Evolutionary conservation across 1,139 yeast species (phyloP).

Genomic region (Eremothecium coryli): DNA sequence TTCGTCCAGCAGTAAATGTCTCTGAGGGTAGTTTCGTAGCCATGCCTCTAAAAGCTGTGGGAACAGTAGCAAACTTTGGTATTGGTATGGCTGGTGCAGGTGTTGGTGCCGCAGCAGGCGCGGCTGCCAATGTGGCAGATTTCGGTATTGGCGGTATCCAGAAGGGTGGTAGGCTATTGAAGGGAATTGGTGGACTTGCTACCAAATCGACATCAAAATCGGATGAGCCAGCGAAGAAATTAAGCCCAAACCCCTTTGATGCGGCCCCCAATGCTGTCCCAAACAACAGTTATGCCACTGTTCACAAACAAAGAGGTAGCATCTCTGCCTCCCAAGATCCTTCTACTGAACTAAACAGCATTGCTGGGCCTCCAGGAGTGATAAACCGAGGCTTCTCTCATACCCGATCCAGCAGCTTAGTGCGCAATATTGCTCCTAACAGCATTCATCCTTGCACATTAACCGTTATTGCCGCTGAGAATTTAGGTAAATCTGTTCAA

Average conservation of each 20-base stretch:
- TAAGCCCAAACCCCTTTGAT: slow-evolving; percentile 22
- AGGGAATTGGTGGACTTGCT: slow-evolving; percentile 20
- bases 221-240: slow-evolving; percentile 9
- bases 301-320: slow-evolving; percentile 8
- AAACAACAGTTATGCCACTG: slow-evolving; percentile 22
- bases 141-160: slow-evolving; percentile 36
- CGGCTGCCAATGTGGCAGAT: slow-evolving; percentile 21
- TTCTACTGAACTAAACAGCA: slow-evolving; percentile 11
- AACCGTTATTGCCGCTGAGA: slow-evolving; percentile 37
- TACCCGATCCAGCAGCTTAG: slow-evolving; percentile 30
- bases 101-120: slow-evolving; percentile 27
- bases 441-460: slow-evolving; percentile 47
- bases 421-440: slow-evolving; percentile 34
- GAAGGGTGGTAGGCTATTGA: slow-evolving; percentile 37
- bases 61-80: slow-evolving; percentile 33
- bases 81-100: slow-evolving; percentile 33
- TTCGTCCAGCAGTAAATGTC: slow-evolving; percentile 47
- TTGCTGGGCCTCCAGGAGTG: slow-evolving; percentile 13
- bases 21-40: slow-evolving; percentile 38
- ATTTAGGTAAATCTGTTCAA: slow-evolving; percentile 35
- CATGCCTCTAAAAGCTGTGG: slow-evolving; percentile 43
- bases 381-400: slow-evolving; percentile 12
- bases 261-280: slow-evolving; percentile 16
- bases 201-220: slow-evolving; percentile 4
- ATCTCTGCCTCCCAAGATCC: slow-evolving; percentile 1